Percentiles rank a stretch among this genome's conserved stretches.
phyloP scores from a whole-genome alignment of 192 early-diverging fungal species.

The Nowakowskiella sp. region DNA sequence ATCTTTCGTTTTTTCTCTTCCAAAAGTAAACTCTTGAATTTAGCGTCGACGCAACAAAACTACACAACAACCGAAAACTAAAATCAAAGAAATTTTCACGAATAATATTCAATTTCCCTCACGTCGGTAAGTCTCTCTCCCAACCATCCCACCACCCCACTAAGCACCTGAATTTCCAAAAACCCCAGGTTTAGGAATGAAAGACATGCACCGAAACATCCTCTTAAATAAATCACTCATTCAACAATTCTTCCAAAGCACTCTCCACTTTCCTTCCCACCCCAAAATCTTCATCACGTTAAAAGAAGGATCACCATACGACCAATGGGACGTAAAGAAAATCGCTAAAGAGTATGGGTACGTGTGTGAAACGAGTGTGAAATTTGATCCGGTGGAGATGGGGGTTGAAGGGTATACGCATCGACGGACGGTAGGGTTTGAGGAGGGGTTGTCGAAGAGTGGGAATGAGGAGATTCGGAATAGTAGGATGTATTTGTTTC shows the following conservation, averaged over 20 bases:
- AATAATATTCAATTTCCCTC: conserved; percentile 96
- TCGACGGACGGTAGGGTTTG: conserved; percentile 90
- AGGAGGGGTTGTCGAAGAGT: conserved; percentile 63
- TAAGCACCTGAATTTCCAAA: not conserved
- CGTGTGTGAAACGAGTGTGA: conserved; percentile 31
- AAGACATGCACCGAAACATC: conserved; percentile 85
- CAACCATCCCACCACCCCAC: not conserved
- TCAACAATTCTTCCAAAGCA: conserved; percentile 17
- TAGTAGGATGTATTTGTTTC: conserved; percentile 67
- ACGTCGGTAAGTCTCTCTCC: conserved; percentile 53
- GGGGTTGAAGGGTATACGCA: conserved; percentile 84
- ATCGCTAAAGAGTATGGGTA: conserved; percentile 65
- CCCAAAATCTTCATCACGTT: conserved; percentile 77
- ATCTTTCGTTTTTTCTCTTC: too few species aligned
- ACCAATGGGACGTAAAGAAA: conserved; percentile 73
- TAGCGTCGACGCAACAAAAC: conserved; percentile 67
- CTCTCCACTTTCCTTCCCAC: conserved; percentile 5
- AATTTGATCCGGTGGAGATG: conserved; percentile 53
- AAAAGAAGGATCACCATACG: conserved; percentile 80
- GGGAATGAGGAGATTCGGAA: conserved; percentile 73
- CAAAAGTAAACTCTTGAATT: too few species aligned
- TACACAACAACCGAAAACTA: conserved; percentile 51
- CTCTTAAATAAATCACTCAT: conserved; percentile 60
- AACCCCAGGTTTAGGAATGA: conserved; percentile 67
- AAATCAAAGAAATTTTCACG: conserved; percentile 52